phyloP scores from a whole-genome alignment of 257 asterid genomes.

The Lithospermum erythrorhizon region DNA sequence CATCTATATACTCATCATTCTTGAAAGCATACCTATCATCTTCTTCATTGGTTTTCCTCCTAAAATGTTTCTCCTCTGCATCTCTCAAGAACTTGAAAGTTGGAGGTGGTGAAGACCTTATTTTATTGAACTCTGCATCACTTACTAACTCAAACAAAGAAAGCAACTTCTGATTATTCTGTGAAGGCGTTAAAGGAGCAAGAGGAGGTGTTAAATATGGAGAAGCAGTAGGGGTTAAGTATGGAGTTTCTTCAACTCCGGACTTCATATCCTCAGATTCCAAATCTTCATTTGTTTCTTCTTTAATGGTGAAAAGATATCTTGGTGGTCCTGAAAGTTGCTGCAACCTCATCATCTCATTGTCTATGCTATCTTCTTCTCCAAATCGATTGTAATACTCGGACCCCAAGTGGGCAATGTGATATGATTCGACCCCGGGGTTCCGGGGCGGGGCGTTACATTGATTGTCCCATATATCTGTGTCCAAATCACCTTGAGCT shows the following conservation, averaged over 20 bases:
- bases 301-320: slow-evolving; percentile 60
- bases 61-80: slow-evolving; percentile 24
- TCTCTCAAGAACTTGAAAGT: slow-evolving; percentile 28
- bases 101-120: slow-evolving; percentile 33
- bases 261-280: slow-evolving; percentile 58
- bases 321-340: slow-evolving; percentile 33
- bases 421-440: no score
- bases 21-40: not conserved
- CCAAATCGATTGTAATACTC: slow-evolving; percentile 13
- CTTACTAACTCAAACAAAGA: slow-evolving; percentile 27
- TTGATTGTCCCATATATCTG: slow-evolving; percentile 19
- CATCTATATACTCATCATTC: not conserved
- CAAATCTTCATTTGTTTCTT: slow-evolving; percentile 67
- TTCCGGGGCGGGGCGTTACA: no score
- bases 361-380: slow-evolving; percentile 16
- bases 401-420: no score
- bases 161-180: slow-evolving; percentile 2
- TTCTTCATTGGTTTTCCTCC: slow-evolving; percentile 15
- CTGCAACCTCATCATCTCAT: slow-evolving; percentile 21
- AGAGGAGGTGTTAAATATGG: slow-evolving; percentile 61
- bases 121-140: slow-evolving; percentile 33
- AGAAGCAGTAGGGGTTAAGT: slow-evolving; percentile 49
- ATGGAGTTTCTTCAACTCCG: slow-evolving; percentile 46
- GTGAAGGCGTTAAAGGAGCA: slow-evolving; percentile 24
- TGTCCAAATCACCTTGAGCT: slow-evolving; percentile 13